Conservation (phyloP, 495 filamentous ascomycete genomes). For the Cercophora samala region DNA sequence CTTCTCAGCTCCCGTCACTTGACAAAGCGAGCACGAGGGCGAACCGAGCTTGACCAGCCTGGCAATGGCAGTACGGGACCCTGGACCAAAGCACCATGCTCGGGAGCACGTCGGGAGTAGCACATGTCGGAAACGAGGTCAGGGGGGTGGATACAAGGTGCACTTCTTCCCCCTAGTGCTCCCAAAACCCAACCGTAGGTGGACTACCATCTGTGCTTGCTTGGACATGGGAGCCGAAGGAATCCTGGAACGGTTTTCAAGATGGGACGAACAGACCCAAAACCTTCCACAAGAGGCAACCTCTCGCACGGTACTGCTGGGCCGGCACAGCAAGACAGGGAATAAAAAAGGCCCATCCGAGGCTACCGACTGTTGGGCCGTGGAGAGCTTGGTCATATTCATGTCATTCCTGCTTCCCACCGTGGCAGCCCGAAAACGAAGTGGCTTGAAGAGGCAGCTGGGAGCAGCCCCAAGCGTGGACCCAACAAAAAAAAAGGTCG, state of each 20-base stretch:
- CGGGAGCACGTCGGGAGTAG: slow-evolving; percentile 29
- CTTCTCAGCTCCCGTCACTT: slow-evolving; percentile 34
- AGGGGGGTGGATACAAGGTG: slow-evolving; percentile 26
- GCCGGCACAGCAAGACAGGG: slow-evolving; percentile 28
- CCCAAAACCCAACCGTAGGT: slow-evolving; percentile 21
- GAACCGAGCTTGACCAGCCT: slow-evolving; percentile 24
- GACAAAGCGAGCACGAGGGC: slow-evolving; percentile 27
- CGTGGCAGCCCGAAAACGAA: slow-evolving; percentile 7
- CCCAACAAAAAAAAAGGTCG: slow-evolving; percentile 5
- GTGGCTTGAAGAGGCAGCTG: slow-evolving; percentile 27
- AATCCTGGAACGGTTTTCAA: slow-evolving; percentile 24
- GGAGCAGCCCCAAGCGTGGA: slow-evolving; percentile 9
- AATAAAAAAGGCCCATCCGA: slow-evolving; percentile 22
- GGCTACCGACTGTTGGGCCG: slow-evolving; percentile 20
- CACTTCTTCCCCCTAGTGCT: slow-evolving; percentile 24
- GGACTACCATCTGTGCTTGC: slow-evolving; percentile 15
- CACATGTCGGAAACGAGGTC: slow-evolving; percentile 33
- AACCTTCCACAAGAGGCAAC: slow-evolving; percentile 37
- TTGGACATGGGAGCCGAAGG: slow-evolving; percentile 26
- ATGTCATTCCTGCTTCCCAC: slow-evolving; percentile 28
- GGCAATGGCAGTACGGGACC: slow-evolving; percentile 8
- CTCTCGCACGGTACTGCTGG: slow-evolving; percentile 29
- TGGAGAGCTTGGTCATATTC: slow-evolving; percentile 34
- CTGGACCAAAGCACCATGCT: slow-evolving; percentile 22
- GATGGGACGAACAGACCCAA: slow-evolving; percentile 30